phyloP scores from a whole-genome alignment of 2,329 filamentous ascomycete genomes.

The Fusarium dimerum region DNA sequence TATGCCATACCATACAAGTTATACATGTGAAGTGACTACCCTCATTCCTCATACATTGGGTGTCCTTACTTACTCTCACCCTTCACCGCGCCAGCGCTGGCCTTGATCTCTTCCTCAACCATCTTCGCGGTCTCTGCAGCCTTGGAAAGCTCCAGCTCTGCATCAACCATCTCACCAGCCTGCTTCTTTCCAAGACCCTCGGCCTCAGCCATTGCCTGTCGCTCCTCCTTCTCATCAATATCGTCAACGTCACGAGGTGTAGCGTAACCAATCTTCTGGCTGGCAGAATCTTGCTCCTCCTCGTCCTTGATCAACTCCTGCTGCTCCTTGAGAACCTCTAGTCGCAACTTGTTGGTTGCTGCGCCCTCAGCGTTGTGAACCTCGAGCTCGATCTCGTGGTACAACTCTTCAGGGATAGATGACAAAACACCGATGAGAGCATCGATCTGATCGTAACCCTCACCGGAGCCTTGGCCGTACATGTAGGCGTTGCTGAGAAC shows the following conservation, averaged over 20 bases:
- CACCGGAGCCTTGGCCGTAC: constrained; percentile 87
- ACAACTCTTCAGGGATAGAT: constrained; percentile 94
- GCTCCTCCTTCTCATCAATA: constrained; percentile 92
- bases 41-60: constrained; percentile 3
- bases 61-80: constrained; percentile 31
- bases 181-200: constrained; percentile 49
- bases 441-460: constrained; percentile 88
- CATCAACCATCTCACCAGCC: constrained; percentile 55
- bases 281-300: constrained; percentile 85
- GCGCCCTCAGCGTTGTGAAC: constrained; percentile 96
- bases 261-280: constrained; percentile 71
- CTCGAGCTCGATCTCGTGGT: constrained; percentile 99
- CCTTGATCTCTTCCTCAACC: constrained; percentile 28
- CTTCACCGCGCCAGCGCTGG: constrained; percentile 28
- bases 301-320: constrained; percentile 98
- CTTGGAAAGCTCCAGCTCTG: constrained; percentile 50
- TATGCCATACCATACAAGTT: constrained; percentile 32
- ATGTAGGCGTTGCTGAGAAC: constrained; percentile 98
- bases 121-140: constrained; percentile 26
- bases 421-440: constrained; percentile 89
- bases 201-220: constrained; percentile 53
- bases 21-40: constrained; percentile 34
- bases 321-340: constrained; percentile 97
- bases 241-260: constrained; percentile 84
- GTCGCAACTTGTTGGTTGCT: constrained; percentile 97